A percentile compares a stretch with the other conserved stretches of the same genome.
phyloP scores from a whole-genome alignment of 495 filamentous ascomycete species.

The Podospora conica region DNA sequence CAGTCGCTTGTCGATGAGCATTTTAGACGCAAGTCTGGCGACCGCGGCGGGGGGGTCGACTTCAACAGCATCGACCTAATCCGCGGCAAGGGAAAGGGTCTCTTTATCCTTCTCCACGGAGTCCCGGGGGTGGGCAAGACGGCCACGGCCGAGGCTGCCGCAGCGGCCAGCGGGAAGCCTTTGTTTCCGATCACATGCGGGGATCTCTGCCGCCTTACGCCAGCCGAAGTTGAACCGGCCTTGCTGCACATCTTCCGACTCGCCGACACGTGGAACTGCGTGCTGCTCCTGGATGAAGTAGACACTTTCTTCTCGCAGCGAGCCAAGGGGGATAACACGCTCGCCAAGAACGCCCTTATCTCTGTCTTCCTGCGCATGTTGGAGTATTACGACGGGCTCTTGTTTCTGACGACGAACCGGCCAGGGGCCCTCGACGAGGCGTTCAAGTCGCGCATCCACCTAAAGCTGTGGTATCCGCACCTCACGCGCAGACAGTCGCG shows the following conservation, averaged over 20 bases:
- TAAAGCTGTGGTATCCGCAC: conserved; percentile 39
- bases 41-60: conserved; percentile 42
- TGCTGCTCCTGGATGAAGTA: conserved; percentile 51
- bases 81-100: conserved; percentile 4
- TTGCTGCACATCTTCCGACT: conserved; percentile 35
- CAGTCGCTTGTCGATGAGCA: conserved; percentile 23
- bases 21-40: conserved; percentile 24
- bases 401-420: conserved; percentile 53
- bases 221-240: conserved; percentile 32
- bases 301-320: conserved; percentile 50
- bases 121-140: conserved; percentile 8
- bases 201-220: background rate
- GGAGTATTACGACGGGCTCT: conserved; percentile 53
- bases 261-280: conserved; percentile 38
- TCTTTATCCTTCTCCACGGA: conserved; percentile 3
- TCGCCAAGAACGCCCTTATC: conserved; percentile 45
- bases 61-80: conserved; percentile 6
- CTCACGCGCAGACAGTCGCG: conserved; percentile 25
- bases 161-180: conserved; percentile 2
- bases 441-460: conserved; percentile 47
- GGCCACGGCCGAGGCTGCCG: conserved; percentile 7
- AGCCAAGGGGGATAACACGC: conserved; percentile 33
- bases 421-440: conserved; percentile 48
- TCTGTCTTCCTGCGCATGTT: conserved; percentile 50
- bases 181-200: conserved; percentile 3